Conservation (phyloP, 345 rosid species). For the Euphorbia lathyris region DNA sequence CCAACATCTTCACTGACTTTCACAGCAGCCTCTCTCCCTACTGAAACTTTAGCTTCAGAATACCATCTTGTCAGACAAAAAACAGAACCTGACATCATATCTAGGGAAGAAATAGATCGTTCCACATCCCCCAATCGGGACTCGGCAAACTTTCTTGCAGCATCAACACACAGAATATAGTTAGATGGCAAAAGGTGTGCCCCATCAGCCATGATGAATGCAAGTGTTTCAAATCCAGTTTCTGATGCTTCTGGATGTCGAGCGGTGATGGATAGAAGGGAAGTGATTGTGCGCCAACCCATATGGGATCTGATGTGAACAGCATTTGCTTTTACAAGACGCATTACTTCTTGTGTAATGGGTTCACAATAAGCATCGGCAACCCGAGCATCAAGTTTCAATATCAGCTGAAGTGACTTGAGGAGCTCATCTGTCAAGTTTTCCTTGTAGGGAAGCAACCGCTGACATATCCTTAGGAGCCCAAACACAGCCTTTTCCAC, state of each 20-base stretch:
- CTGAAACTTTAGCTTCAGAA: constrained; percentile 43
- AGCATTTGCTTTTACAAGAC: constrained; percentile 69
- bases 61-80: constrained; percentile 68
- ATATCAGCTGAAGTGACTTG: constrained; percentile 62
- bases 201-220: constrained; percentile 66
- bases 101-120: constrained; percentile 55
- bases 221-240: constrained; percentile 57
- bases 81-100: constrained; percentile 66
- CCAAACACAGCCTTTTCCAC: constrained; percentile 78
- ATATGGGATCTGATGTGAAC: constrained; percentile 56
- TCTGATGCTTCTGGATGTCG: constrained; percentile 80
- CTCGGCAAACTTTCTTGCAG: constrained; percentile 79
- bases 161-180: constrained; percentile 61
- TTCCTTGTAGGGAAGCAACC: constrained; percentile 74
- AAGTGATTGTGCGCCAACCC: constrained; percentile 70
- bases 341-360: constrained; percentile 67
- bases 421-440: constrained; percentile 67
- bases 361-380: constrained; percentile 78
- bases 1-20: constrained; percentile 57
- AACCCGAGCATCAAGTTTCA: constrained; percentile 74
- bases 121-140: constrained; percentile 57
- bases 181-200: constrained; percentile 59
- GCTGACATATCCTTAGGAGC: constrained; percentile 65
- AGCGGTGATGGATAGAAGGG: constrained; percentile 64
- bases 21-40: constrained; percentile 44